Conservation (phyloP, 306 rosid species). For the Quercus suber region DNA sequence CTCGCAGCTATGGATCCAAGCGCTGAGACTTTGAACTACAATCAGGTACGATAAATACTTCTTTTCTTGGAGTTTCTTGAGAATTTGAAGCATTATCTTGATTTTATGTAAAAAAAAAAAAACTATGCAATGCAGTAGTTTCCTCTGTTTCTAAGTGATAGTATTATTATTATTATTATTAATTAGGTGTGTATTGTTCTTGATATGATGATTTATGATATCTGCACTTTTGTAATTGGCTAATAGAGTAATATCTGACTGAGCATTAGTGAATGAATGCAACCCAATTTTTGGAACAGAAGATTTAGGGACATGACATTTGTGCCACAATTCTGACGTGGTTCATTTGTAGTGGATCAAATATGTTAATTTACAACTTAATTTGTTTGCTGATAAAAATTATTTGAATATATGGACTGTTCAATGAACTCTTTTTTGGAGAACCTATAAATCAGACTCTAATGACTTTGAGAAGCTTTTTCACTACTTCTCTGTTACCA, state of each 20-base stretch:
- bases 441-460: neutral
- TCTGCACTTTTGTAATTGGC: too few species aligned
- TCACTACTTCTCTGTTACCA: neutral
- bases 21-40: slow-evolving; percentile 22
- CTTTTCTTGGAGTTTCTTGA: neutral
- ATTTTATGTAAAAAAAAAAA: neutral
- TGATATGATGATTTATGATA: neutral
- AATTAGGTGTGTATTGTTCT: neutral
- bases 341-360: neutral
- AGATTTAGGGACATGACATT: too few species aligned
- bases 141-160: neutral
- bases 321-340: neutral
- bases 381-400: neutral
- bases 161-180: neutral
- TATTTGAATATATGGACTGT: neutral
- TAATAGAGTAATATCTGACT: too few species aligned
- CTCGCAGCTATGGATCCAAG: slow-evolving; percentile 31
- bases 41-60: slow-evolving; percentile 10
- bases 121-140: neutral
- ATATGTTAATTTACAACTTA: neutral
- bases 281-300: too few species aligned
- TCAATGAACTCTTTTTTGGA: neutral
- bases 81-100: neutral
- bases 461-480: neutral
- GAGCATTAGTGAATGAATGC: too few species aligned